Base-by-base conservation (phyloP, 2,329 filamentous ascomycete species). In the Grosmannia serpens region DNA sequence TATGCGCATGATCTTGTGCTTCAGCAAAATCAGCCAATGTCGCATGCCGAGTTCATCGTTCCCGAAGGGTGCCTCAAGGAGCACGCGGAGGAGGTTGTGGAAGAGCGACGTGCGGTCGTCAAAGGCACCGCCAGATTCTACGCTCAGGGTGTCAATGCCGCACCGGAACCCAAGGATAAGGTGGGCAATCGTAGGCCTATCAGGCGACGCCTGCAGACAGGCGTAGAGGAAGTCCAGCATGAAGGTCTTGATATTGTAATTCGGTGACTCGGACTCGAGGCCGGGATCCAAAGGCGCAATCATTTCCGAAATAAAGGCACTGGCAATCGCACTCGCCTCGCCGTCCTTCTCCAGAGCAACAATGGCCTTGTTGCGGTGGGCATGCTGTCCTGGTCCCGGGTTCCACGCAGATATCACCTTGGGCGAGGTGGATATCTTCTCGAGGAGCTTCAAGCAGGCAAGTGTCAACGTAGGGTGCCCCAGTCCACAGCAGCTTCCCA, bases 161-260 rank as follows among this genome's bases (percentile, higher is more conserved):
- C 90, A 95, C 58, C 81, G 81, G 70, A 99, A 96, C 0, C 94
- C 94, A 6, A 99, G 82, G 2, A 99, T 76, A 52, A 95, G 78
- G 70, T 99, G 95, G 0, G 92, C 94, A 64, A 99, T 86, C 2
- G 87, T 95, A 5, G 94, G 91, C 64, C 85, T 83, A 65, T 87
- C 82, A 1, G 88, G 85, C 29, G 86, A 87, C 38, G 87, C 84
- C 57, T 82, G 80, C 3, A 99, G 78, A 67, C 89, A 95, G 58
- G 85, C 83, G 64, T 89, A 87, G 44, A 99, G 75, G 66, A 99
- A 92, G 62, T 92, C 87, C 7, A 99, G 79, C 26, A 97, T 85
- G 60, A 87, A 87, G 57, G 89, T 77, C 70, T 96, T 95, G 68
- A 91, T 88, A 59, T 87, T 75, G 70, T 94, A 96, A 60, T 84